Evolutionary conservation across 2,329 filamentous ascomycete species (phyloP), one percentile per base, ranked within the genome.

Genomic region (Chaetomiaceae sp.): DNA sequence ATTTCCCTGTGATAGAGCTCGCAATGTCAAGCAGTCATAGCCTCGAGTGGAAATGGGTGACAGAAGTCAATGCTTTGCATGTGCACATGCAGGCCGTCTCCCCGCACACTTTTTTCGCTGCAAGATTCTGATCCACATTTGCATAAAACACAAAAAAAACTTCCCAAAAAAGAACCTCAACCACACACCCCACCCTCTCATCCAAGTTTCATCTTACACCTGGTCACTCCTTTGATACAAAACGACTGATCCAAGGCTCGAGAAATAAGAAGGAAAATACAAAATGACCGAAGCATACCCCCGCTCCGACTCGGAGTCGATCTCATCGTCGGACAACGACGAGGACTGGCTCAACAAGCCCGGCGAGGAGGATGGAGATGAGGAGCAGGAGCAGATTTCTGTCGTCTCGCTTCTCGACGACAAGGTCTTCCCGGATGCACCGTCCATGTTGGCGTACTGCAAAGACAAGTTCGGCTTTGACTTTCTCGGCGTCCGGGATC

Each of bases 341-440:
- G 69, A 70, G 55, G 70, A 69, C 11, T 68, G 68, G 62, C 64
- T 66, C 27, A 65, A 68, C 39, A 59, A 65, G 47, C 56, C 61
- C 47, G 53, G 55, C 29, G 65, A 69, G 20, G 68, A 68, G 39
- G 76, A 77, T 37, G 74, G 72, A 51, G 78, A 77, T 47, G 86
- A 89, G 50, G 80, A 85, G 63, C 75, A 81, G 50, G 80, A 86
- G 59, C 71, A 75, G 4, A 74, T 84, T 23, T 72, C 78, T 19
- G 76, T 90, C 53, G 75, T 87, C 45, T 89, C 86, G 19, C 74
- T 91, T 31, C 80, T 91, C 58, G 84, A 86, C 61, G 78, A 84
- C 53, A 73, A 79, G 56, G 79, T 82, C 34, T 91, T 89, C 64
- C 70, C 80, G 7, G 81, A 84, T 64, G 78, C 84, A 33, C 68